Evolutionary conservation across 148 eudicot genomes (phyloP), one percentile per base, ranked within the genome.

Genomic region (Amaranthus hypochondriacus): DNA sequence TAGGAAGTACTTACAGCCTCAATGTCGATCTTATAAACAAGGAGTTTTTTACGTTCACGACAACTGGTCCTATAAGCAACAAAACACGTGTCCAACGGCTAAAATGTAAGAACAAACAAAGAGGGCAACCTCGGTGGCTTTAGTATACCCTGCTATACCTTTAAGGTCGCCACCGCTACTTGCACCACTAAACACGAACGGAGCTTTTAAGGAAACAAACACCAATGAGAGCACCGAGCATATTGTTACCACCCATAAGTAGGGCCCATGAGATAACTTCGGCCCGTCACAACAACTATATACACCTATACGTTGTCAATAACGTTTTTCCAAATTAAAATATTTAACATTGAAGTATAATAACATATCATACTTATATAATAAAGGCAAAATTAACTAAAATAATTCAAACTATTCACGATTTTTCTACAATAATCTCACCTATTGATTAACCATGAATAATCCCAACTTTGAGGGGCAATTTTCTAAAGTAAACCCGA

Each of bases 261-360:
- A 92, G n/a, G 97, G 96, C 59, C 99, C 99, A 5, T 92, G 77
- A 55, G 96, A 95, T 48, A 88, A 76, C 70, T 87, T 81, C 28
- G 97, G 99, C 11, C 99, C 96, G 66, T 95, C 99, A 68, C 99
- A 95, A 48, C 95, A 90, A 64, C 99, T 89, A 68, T 95, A 95
- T 58, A 92, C 97, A 83, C 98, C 98, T 95, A 44, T 48, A 54
- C 68, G 61, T 12, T 59, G 48, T 9, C 55, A 53, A 28, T 28
- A 28, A 28, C 39, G 39, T 28, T 28, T 28, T 28, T 28, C 2
- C 39, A 28, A 28, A 28, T 28, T 28, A 28, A 2, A 28, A 28
- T 28, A 28, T 28, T 28, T 28, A 28, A 28, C 39, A 28, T 28
- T 28, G 39, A 28, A 28, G 39, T 28, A 28, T 28, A 28, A 28